Evolutionary conservation across 176 grass and related monocot species (phyloP), one percentile per base, ranked within the genome.

Genomic region (Guadua angustifolia): DNA sequence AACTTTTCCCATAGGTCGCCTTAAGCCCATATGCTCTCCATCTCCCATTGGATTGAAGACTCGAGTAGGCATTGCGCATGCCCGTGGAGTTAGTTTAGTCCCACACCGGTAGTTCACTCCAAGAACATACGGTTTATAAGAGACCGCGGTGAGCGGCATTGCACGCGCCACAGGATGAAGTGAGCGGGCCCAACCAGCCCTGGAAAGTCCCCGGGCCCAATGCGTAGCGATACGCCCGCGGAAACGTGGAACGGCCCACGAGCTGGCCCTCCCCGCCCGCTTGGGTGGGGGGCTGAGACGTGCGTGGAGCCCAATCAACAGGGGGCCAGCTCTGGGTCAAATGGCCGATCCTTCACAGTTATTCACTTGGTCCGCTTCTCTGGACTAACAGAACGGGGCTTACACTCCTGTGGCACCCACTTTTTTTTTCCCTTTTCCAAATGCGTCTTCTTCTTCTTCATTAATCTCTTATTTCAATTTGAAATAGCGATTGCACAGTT

Each of bases 121-220:
- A 0, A 2, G 0, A 13, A 4, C 0, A 0, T 12, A 0, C 19
- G 3, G 14, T 1, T 72, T 79, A 78, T 84, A 79, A 35, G 0
- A 0, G 0, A 9, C 1, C 11, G 64, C 1, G 0, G 2, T 0
- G 1, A 0, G 0, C 0, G 4, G 0, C 0, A 0, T 0, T 0
- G 0, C 15, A 33, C 4, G 3, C 10, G 81, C 60, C 79, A 73
- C 79, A 84, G 79, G 78, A 90, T 79, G 88, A 71, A 83, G 88
- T 87, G 79, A 90, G 69, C 80, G 88, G 88, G 88, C 84, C 45
- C 73, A 12, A 69, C 2, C 0, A 14, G 73, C 79, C 75, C 66
- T 73, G 84, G 79, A 90, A 87, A 87, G 84, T 83, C 88, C 84
- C 84, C 65, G 88, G 45, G 55, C 73, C 79, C 3, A 0, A 0